phyloP scores from a whole-genome alignment of 345 rosid genomes.

The Syzygium grande region DNA sequence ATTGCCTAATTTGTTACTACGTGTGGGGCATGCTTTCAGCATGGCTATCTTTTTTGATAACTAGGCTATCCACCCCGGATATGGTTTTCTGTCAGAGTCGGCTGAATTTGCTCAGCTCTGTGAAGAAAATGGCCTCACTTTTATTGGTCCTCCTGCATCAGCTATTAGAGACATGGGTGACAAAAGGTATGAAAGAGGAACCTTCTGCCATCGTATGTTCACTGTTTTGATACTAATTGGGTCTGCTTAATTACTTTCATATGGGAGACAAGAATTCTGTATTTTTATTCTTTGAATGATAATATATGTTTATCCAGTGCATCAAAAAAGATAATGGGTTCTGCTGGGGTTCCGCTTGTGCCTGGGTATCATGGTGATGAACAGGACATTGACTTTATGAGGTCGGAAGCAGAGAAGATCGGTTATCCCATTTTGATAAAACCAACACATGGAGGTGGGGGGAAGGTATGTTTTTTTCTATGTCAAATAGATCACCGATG shows the following conservation, averaged over 20 bases:
- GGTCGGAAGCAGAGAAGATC: conserved; percentile 78
- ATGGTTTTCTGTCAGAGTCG: conserved; percentile 89
- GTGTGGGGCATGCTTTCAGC: conserved; percentile 2
- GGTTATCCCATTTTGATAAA: conserved; percentile 86
- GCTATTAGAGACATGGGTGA: conserved; percentile 98
- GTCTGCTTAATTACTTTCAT: not conserved
- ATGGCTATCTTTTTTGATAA: conserved; percentile 11
- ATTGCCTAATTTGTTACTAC: not conserved
- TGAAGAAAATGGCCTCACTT: conserved; percentile 66
- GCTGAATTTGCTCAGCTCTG: conserved; percentile 77
- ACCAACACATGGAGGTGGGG: conserved; percentile 96
- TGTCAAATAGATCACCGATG: not conserved
- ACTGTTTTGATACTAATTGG: not conserved
- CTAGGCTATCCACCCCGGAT: conserved; percentile 93
- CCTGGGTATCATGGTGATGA: conserved; percentile 91
- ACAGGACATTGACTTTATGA: conserved; percentile 81
- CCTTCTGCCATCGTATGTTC: not conserved
- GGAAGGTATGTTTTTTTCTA: conserved; percentile 46
- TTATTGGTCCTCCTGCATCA: conserved; percentile 86
- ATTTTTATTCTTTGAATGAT: not conserved
- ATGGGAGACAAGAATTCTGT: not conserved
- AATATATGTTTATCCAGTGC: conserved; percentile 41
- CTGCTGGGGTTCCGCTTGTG: conserved; percentile 92
- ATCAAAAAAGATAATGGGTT: conserved; percentile 95
- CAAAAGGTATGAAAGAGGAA: conserved; percentile 48